Evolutionary conservation across 805 yeast genomes (phyloP), one percentile per base, ranked within the genome.

Genomic region (Candida nemodendra): DNA sequence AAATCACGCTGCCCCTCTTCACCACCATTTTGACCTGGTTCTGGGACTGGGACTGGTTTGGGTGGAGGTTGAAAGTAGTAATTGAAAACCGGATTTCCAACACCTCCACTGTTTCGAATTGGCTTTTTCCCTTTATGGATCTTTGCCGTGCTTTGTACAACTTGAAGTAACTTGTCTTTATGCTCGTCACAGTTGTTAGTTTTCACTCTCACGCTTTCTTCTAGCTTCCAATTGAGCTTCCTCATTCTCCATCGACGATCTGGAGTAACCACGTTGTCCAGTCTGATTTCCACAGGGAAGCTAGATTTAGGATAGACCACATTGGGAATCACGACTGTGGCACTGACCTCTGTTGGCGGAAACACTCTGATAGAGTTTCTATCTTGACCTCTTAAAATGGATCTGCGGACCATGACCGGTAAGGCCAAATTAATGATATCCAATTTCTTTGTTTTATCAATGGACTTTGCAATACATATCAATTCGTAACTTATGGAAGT

Each of bases 331-430:
- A 81, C 84, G 7, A 95, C 93, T 18, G 84, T 78, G 5, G 96
- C 95, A 3, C 88, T 81, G 25, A 93, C 81, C 29, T 84, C 85
- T 0, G 98, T 91, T 6, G 99, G 98, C 1, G 99, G 99, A 62
- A 93, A 93, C 1, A 93, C 86, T 44, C 99, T 74, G 26, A 88
- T 65, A 1, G 96, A 86, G 54, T 85, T 87, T 50, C 89, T 72
- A 57, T 90, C 96, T 2, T 86, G 85, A 5, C 93, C 91, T 31
- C 87, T 68, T 17, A 86, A 59, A 21, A 91, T 77, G 40, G 95
- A 83, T 51, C 99, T 73, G 30, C 84, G 72, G 2, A 93, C 70
- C 48, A 81, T 73, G 7, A 93, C 59, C 0, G 96, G 95, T 42
- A 85, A 64, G 2, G 65, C 62, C 26, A 79, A 53, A 34, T 65